Evolutionary conservation across 805 yeast species (phyloP), one percentile per base, ranked within the genome.

Genomic region (Soucietia sequanensis): DNA sequence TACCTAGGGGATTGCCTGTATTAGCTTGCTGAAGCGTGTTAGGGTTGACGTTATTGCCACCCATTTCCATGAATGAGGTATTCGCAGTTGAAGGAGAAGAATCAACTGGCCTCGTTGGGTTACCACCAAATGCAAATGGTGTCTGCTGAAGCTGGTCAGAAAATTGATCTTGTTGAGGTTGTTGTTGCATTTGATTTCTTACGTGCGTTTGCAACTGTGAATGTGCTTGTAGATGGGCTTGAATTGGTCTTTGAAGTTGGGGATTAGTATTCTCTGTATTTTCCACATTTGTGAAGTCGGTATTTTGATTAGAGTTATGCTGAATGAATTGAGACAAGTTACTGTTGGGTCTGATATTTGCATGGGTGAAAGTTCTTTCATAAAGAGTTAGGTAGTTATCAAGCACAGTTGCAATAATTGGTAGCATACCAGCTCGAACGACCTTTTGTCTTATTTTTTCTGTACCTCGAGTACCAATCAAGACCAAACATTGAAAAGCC

Each of bases 401-500:
- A 44, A 91, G 70, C 2, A 93, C 84, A 1, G 99, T 90, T 35
- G 96, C 93, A 27, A 91, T 75, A 3, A 91, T 78, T 1, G 97
- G 96, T 25, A 93, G 75, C 41, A 89, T 80, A 4, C 97, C 98
- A 2, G 97, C 95, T 42, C 84, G 81, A 7, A 89, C 96, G 6
- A 93, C 85, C 49, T 89, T 80, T 47, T 82, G 80, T 33, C 99
- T 71, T 31, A 90, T 86, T 34, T 70, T 65, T 58, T 90, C 97
- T 2, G 95, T 80, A 16, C 99, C 99, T 46, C 97, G 73, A 1
- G 97, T 89, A 10, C 97, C 96, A 13, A 91, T 80, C 37, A 88
- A 72, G 1, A 91, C 95, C 37, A 91, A 65, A 56, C 97, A 90
- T 65, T 91, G 99, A 53, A 93, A 80, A 0, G 97, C 86, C 35